Base-by-base conservation (phyloP, 768 basidiomycete genomes). In the Lactarius quietus region DNA sequence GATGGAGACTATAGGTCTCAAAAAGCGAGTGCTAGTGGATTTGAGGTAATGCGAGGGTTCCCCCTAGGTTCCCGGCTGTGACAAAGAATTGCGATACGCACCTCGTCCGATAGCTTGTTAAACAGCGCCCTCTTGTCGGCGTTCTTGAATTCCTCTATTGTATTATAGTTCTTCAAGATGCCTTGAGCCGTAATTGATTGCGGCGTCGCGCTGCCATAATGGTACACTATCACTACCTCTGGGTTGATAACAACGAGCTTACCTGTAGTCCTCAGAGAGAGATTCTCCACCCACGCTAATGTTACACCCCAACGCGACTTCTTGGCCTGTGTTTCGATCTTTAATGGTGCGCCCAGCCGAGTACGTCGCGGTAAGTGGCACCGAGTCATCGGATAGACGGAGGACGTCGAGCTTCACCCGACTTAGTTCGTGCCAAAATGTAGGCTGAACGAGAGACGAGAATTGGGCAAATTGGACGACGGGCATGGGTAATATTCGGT, bases 91-190 rank as follows among this genome's bases (percentile, higher is more conserved):
- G 33, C 8, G n/a, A 62, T 58, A 71, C 76, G 67, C 67, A 92
- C 92, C 78, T 87, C 81, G 67, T 88, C 82, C 0, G 88, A 86
- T 65, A 89, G 74, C 33, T 81, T 72, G 63, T 90, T 90, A 77
- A 98, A 94, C 20, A 97, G 75, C n/a, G 85, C 83, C 7, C 88
- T 85, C 81, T 99, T 99, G 71, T 93, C 88, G 0, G 90, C 88
- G 8, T 86, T 84, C 71, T 89, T 93, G 80, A 98, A 98, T 14
- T 97, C 94, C 70, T 98, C 95, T 70, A 98, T 90, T 10, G 96
- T 98, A 74, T 98, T 99, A 79, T 86, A 98, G 76, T 98, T 98
- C 82, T 92, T 95, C 72, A 97, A 81, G 12, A 81, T 78, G 43
- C 96, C 97, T 5, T 71, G 74, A 0, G 86, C 82, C 1, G 76